Conservation (phyloP, 2,329 filamentous ascomycete genomes). For the Colletotrichum zoysiae region DNA sequence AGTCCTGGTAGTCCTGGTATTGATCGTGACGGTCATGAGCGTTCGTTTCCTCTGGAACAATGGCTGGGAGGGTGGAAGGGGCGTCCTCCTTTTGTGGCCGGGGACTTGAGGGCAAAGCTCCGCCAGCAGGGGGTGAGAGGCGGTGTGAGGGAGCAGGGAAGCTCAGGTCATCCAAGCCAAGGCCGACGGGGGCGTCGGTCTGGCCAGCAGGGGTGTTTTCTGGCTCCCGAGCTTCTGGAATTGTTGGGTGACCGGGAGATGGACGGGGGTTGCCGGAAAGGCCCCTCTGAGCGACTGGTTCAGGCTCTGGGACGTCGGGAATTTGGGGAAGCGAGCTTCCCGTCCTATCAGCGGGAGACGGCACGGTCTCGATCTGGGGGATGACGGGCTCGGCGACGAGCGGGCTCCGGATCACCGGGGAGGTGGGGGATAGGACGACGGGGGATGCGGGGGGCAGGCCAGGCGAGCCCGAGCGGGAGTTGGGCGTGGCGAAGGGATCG, state of each 20-base stretch:
- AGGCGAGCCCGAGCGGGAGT: constrained; percentile 42
- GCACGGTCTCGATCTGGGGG: constrained; percentile 55
- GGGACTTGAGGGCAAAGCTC: constrained; percentile 48
- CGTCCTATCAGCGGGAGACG: constrained; percentile 52
- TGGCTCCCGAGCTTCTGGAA: constrained; percentile 17
- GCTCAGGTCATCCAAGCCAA: constrained; percentile 41
- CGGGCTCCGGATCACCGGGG: constrained; percentile 32
- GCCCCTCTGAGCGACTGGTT: constrained; percentile 49
- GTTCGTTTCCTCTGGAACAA: constrained; percentile 41
- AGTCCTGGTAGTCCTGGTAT: constrained; percentile 42
- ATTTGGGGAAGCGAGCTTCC: constrained; percentile 46
- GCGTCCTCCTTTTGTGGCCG: constrained; percentile 53
- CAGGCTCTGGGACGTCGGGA: constrained; percentile 54
- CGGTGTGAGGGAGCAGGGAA: constrained; percentile 36
- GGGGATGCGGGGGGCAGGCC: constrained; percentile 45
- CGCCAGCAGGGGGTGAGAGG: constrained; percentile 47
- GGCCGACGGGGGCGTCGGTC: constrained; percentile 36
- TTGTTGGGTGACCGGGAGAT: constrained; percentile 35
- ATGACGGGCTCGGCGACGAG: constrained; percentile 49
- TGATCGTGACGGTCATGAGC: constrained; percentile 44
- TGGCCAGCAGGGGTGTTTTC: constrained; percentile 37
- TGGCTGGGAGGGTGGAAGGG: constrained; percentile 50
- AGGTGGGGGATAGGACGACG: constrained; percentile 41
- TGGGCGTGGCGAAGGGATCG: constrained; percentile 54
- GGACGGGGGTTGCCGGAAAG: constrained; percentile 38